Percentiles rank a stretch among this genome's conserved stretches.
These are phyloP conservation scores for Metschnikowia cerradonensis DNA, from an alignment of 805 yeast genomes.

Conservation along the genomic window DNA sequence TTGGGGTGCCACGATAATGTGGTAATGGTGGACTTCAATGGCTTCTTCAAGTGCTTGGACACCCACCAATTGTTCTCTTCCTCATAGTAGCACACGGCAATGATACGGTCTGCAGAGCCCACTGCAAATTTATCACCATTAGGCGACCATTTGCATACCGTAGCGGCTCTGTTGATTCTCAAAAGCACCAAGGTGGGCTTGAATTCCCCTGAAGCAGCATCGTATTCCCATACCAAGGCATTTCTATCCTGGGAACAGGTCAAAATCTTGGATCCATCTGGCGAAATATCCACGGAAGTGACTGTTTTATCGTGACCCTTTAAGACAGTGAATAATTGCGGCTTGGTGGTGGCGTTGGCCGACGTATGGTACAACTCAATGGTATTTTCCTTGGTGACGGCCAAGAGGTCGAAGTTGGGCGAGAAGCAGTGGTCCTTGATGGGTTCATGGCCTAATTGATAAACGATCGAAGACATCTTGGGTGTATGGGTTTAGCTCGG, in stretches of 20 bases:
- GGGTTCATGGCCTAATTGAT: slow-evolving; percentile 75
- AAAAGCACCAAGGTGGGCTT: slow-evolving; percentile 90
- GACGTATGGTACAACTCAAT: slow-evolving; percentile 68
- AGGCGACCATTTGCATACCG: slow-evolving; percentile 93
- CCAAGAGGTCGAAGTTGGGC: slow-evolving; percentile 58
- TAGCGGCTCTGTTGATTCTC: slow-evolving; percentile 93
- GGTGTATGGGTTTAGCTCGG: too few species aligned
- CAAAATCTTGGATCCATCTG: slow-evolving; percentile 77
- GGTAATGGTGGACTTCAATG: slow-evolving; percentile 83
- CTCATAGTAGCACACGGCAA: slow-evolving; percentile 95
- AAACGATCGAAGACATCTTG: slow-evolving; percentile 25
- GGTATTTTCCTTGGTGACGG: slow-evolving; percentile 73
- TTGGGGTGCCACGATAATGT: slow-evolving; percentile 92
- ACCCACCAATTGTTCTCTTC: slow-evolving; percentile 99
- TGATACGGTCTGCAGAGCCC: slow-evolving; percentile 89
- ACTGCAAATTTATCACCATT: slow-evolving; percentile 94
- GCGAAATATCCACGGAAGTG: slow-evolving; percentile 89
- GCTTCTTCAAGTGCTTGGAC: slow-evolving; percentile 93
- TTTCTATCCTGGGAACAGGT: slow-evolving; percentile 98
- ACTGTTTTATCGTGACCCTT: slow-evolving; percentile 89
- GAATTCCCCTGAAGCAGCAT: slow-evolving; percentile 51
- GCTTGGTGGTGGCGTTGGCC: slow-evolving; percentile 41
- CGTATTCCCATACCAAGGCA: slow-evolving; percentile 89
- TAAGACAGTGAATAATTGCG: slow-evolving; percentile 61
- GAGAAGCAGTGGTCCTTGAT: slow-evolving; percentile 91